Evolutionary conservation across 148 eudicot species (phyloP), one percentile per base, ranked within the genome.

Genomic region (Arbutus unedo): DNA sequence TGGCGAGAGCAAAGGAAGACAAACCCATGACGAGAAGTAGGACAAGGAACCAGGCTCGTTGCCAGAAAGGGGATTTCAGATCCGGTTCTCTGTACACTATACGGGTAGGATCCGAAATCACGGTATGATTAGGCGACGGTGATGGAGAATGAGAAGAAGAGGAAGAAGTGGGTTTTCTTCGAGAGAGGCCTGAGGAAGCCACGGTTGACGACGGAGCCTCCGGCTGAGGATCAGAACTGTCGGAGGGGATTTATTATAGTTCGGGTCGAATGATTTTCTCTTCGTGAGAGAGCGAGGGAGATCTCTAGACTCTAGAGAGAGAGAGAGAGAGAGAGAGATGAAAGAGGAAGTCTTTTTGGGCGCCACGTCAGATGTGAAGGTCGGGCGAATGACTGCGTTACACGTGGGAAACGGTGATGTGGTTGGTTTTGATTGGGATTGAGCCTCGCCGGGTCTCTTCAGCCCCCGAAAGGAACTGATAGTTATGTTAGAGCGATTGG

Each of bases 181-280:
- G 87, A 74, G 93, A 81, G 67, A 91, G 92, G 67, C 81, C 64
- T 81, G 97, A 81, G 31, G 97, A 84, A 91, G 98, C 98, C 98
- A 95, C 97, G 90, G 86, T 83, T 81, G 85, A 14, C 45, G 82
- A 68, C 84, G 84, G 81, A 64, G 64, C 53, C 51, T 79, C 86
- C 81, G 60, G 78, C 78, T 18, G 77, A 79, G 50, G 67, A 54
- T 55, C 67, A 25, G 67, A 56, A 56, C 8, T 21, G 47, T 55
- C 57, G 18, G 9, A 31, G 77, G 53, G 23, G 21, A 18, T 3
- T 18, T 31, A 31, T 31, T 31, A n/a, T n/a, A 48, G 14, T n/a
- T 10, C 56, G 38, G 77, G 7, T 48, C 77, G 47, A 74, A n/a
- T 48, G 77, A 7, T 9, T 45, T 18, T 16, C 11, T 74, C 3